Evolutionary conservation across 371 early-diverging fungal species (phyloP), one percentile per base, ranked within the genome.

Genomic region (Syncephalastrum contaminatum): DNA sequence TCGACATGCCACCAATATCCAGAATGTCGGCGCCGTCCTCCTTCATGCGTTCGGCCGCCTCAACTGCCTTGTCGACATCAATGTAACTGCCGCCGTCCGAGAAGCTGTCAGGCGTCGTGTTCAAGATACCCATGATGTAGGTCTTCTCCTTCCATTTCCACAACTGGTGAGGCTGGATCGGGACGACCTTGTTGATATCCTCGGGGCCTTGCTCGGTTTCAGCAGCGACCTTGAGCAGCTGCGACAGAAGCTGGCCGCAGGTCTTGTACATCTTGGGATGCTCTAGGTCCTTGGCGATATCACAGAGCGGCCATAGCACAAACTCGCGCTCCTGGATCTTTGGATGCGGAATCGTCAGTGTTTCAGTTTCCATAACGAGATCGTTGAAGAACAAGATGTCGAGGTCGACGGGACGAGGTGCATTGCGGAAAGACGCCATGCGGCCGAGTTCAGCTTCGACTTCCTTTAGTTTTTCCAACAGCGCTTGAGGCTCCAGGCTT

Each of bases 91-190:
- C 97, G 53, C 97, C 99, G 60, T 97, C 99, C 44, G 91, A 90
- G 71, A 99, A 99, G 61, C 92, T 92, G 72, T 99, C 99, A 2
- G 97, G 98, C 0, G 99, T 98, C 15, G 92, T 88, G 63, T 98
- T 99, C 25, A 99, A 75, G 30, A 99, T 95, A 40, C 97, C 99
- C 99, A 99, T 99, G 53, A 96, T 72, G 51, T 79, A 82, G 0
- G 94, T 93, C 51, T 81, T 84, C 6, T 70, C 62, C 25, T 72
- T 71, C 90, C 89, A 90, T 40, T 58, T 56, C 88, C 86, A 88
- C 6, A 81, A 27, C 2, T 54, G 21, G 16, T 51, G 43, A 19
- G 54, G 24, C 41, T 80, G 63, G 27, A 91, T 69, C 15, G 91
- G 90, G 4, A 86, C 63, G 2, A 91, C 88, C 57, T 87, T 85